Percentiles rank a stretch among this genome's conserved stretches.
Conservation (phyloP, 345 rosid genomes). For the Stellera chamaejasme region DNA sequence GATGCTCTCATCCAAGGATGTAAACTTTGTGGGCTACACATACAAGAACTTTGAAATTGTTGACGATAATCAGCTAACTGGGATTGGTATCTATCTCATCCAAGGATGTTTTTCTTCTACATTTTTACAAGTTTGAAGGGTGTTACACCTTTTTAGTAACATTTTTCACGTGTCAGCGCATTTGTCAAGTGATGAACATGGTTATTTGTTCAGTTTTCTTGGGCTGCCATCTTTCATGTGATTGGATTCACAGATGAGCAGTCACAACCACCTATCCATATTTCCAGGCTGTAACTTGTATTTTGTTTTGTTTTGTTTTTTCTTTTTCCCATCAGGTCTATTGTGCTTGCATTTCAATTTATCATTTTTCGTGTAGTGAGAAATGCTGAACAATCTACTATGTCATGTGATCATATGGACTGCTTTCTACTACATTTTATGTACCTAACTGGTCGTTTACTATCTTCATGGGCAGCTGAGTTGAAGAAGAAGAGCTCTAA, state of each 20-base stretch:
- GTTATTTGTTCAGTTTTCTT: neutral
- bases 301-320: too few relatives aligned
- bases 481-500: conserved; percentile 80
- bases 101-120: conserved; percentile 2
- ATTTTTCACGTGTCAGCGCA: neutral
- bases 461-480: conserved; percentile 42
- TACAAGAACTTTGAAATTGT: conserved; percentile 96
- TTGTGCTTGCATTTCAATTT: too few relatives aligned
- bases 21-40: conserved; percentile 96
- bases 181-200: too few relatives aligned
- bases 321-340: too few relatives aligned
- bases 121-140: neutral
- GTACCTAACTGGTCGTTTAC: conserved; percentile 1
- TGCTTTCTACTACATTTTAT: neutral
- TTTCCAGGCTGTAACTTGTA: too few relatives aligned
- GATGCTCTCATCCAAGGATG: conserved; percentile 97
- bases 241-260: too few relatives aligned
- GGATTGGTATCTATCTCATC: conserved; percentile 51
- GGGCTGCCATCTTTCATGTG: neutral
- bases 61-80: conserved; percentile 79
- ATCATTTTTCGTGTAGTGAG: too few relatives aligned
- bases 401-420: too few relatives aligned
- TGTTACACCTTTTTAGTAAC: neutral
- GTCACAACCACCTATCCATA: too few relatives aligned
- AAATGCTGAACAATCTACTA: too few relatives aligned